A percentile compares a stretch with the other conserved stretches of the same genome.
Evolutionary conservation across 306 rosid species (phyloP).

Genomic region (Gastrolobium villosum): DNA sequence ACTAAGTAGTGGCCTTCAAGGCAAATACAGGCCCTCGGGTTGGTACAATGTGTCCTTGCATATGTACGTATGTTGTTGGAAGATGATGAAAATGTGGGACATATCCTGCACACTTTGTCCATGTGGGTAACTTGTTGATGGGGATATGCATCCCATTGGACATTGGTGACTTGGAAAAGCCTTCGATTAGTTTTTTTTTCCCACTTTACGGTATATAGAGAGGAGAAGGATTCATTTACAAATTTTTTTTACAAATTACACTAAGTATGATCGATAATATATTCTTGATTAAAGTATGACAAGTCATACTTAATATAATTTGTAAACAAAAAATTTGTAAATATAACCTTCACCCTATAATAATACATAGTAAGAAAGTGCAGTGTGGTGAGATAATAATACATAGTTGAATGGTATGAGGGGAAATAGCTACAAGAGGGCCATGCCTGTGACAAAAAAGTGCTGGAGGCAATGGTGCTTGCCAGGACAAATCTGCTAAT

Average conservation of each 20-base stretch:
- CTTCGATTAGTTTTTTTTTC: not conserved
- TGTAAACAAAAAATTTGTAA: too few relatives aligned
- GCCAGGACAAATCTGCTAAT: slow-evolving; percentile 4
- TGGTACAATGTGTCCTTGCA: slow-evolving; percentile 24
- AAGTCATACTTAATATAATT: too few relatives aligned
- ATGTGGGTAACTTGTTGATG: not conserved
- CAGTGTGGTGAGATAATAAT: not conserved
- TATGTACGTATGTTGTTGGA: slow-evolving; percentile 2
- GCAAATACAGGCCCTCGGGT: not conserved
- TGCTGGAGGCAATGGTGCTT: slow-evolving; percentile 20
- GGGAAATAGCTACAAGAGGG: not conserved
- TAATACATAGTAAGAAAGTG: too few relatives aligned
- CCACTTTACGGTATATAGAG: not conserved
- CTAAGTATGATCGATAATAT: too few relatives aligned
- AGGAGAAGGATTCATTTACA: too few relatives aligned
- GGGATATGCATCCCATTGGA: not conserved
- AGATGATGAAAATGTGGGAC: slow-evolving; percentile 36
- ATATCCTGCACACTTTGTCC: not conserved
- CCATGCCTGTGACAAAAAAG: not conserved
- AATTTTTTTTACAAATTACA: too few relatives aligned
- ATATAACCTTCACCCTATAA: too few relatives aligned
- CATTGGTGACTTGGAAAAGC: not conserved
- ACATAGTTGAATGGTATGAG: not conserved
- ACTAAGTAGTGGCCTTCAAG: not conserved
- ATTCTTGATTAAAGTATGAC: too few relatives aligned